phyloP scores from a whole-genome alignment of 495 filamentous ascomycete species.

The Lasiosphaeris hirsuta region DNA sequence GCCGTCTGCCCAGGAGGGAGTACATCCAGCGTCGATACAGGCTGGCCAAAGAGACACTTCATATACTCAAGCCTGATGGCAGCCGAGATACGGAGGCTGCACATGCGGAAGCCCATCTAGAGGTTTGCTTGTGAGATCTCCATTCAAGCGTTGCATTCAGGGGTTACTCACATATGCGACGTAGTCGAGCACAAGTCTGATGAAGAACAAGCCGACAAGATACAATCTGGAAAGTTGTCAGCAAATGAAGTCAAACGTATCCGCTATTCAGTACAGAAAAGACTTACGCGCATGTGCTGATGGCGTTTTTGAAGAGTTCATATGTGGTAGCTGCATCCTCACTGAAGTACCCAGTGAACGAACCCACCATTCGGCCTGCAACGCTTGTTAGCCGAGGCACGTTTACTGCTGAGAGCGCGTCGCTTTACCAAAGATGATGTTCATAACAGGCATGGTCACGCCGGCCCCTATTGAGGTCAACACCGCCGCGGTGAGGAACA shows the following conservation, averaged over 20 bases:
- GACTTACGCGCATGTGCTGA: conserved; percentile 32
- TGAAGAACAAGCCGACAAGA: conserved; percentile 62
- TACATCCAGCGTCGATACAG: conserved; percentile 52
- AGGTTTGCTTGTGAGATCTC: not conserved
- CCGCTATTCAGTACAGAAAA: not conserved
- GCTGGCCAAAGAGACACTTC: conserved; percentile 49
- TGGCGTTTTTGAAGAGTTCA: conserved; percentile 27
- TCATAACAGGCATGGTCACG: conserved; percentile 49
- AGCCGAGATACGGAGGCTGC: conserved; percentile 53
- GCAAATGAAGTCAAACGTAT: not conserved
- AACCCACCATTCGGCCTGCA: conserved; percentile 42
- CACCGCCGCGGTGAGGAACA: conserved; percentile 37
- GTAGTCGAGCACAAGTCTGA: conserved; percentile 55
- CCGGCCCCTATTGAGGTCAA: conserved; percentile 49
- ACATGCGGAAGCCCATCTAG: conserved; percentile 53
- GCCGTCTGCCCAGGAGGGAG: conserved; percentile 52
- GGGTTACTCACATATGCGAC: conserved; percentile 47
- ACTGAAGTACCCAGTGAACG: conserved; percentile 28
- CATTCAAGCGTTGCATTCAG: not conserved
- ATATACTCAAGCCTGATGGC: conserved; percentile 52
- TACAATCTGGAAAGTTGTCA: conserved; percentile 39
- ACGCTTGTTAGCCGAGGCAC: conserved; percentile 8
- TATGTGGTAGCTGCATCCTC: conserved; percentile 20
- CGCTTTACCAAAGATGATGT: conserved; percentile 44
- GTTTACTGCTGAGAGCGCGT: not conserved